Evolutionary conservation across 371 early-diverging fungal species (phyloP).

Genomic region (Mortierella sp.): DNA sequence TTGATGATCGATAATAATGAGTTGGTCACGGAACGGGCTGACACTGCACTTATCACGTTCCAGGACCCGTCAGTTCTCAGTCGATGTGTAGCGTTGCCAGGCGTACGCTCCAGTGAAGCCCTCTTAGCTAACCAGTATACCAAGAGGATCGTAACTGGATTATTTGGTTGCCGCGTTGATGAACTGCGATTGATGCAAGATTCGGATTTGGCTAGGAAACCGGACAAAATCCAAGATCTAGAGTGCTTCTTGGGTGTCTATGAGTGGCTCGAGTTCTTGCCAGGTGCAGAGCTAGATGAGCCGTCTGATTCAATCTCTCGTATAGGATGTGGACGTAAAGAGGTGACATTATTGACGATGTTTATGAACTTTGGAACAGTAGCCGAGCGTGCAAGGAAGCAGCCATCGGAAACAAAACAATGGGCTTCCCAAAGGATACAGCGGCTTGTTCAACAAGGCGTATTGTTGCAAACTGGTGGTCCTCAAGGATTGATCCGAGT

Average conservation of each 20-base stretch:
- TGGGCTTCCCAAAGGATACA: constrained; percentile 44
- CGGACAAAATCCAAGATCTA: constrained; percentile 53
- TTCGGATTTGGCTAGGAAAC: constrained; percentile 40
- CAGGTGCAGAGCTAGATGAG: constrained; percentile 41
- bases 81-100: constrained; percentile 36
- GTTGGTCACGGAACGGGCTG: constrained; percentile 26
- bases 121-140: constrained; percentile 28
- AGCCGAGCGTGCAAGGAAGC: constrained; percentile 22
- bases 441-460: constrained; percentile 36
- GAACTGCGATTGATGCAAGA: constrained; percentile 52
- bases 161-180: constrained; percentile 39
- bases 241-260: constrained; percentile 51
- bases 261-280: constrained; percentile 56
- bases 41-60: constrained; percentile 26
- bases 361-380: constrained; percentile 44
- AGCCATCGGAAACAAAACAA: constrained; percentile 28
- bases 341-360: constrained; percentile 31
- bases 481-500: constrained; percentile 31
- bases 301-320: background rate
- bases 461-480: constrained; percentile 11
- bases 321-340: constrained; percentile 30
- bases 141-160: constrained; percentile 14
- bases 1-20: constrained; percentile 24
- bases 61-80: constrained; percentile 40
- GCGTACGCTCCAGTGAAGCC: constrained; percentile 36